Base-by-base conservation (phyloP, 164 flowering plant species). In the Stephania japonica region DNA sequence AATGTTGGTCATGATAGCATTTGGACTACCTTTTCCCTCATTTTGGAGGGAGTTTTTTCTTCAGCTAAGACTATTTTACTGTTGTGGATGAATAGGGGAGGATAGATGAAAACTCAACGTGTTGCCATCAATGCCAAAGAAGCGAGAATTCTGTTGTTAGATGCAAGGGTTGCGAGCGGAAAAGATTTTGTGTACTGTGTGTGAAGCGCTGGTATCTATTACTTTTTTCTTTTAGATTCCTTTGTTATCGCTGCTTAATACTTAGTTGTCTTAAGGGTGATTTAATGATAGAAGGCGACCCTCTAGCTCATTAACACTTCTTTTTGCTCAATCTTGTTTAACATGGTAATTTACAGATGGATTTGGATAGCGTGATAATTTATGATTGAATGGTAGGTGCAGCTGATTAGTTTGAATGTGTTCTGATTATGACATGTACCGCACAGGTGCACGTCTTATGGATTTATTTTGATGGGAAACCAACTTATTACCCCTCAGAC, bases 101-200 rank as follows among this genome's bases (percentile, higher is more conserved):
- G 3, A 27, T 7, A 3, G 70, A 42, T 18, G 70, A 68, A 42
- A 42, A 50, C 49, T 18, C 19, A 7, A 87, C 80, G 87, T 87
- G 91, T 32, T 32, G 38, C 68, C 91, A 87, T 79, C 91, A 87
- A 49, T 87, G 91, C 67, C 86, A 84, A 72, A 74, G 86, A 70
- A 82, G 79, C 71, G 89, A 47, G 5, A 61, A 81, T 24, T 41
- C 74, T 19, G 84, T 86, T 70, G 83, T 87, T 19, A 41, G 78
- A 43, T 87, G 89, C 76, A 63, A n/a, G 21, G 72, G 32, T 0
- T 86, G 91, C 38, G 70, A 73, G 10, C 70, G 69, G 24, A 87
- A 80, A 76, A 70, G 88, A 13, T 86, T 25, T 73, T 87, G 90
- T 67, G 42, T 76, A 42, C 86, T 79, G 0, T 87, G 90, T 72